A percentile compares a stretch with the other conserved stretches of the same genome.
Conservation (phyloP, 1,284 basidiomycete genomes). For the Stygiomarasmius scandens region DNA sequence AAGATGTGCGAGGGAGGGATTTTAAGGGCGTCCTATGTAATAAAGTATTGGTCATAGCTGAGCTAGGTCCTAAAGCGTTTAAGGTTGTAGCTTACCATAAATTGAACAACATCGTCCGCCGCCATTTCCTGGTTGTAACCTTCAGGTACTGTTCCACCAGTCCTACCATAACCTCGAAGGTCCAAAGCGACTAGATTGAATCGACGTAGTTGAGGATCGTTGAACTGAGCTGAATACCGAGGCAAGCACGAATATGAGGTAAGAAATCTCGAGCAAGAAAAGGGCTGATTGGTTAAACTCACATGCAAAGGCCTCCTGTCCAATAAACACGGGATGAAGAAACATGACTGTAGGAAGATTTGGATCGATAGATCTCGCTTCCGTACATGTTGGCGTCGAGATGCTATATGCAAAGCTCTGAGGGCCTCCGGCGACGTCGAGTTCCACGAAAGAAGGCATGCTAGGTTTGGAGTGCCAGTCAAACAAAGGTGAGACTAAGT, state of each 20-base stretch:
- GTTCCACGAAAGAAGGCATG: too few relatives aligned
- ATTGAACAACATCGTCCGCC: slow-evolving; percentile 34
- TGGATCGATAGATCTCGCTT: slow-evolving; percentile 29
- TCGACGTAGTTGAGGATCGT: slow-evolving; percentile 32
- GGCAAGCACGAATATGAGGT: too few relatives aligned
- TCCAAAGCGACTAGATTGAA: slow-evolving; percentile 40
- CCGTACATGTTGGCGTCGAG: slow-evolving; percentile 32
- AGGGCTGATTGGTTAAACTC: too few relatives aligned
- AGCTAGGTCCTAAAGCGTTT: too few relatives aligned
- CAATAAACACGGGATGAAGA: slow-evolving; percentile 36
- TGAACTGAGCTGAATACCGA: slow-evolving; percentile 34
- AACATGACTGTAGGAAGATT: slow-evolving; percentile 34
- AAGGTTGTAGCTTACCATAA: slow-evolving; percentile 31
- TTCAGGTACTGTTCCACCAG: slow-evolving; percentile 25
- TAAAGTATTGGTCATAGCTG: background rate
- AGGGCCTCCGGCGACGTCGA: slow-evolving; percentile 18
- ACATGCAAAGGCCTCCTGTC: slow-evolving; percentile 34
- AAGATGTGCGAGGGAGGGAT: slow-evolving; percentile 37
- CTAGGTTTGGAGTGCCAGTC: too few relatives aligned
- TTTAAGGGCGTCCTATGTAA: slow-evolving; percentile 32
- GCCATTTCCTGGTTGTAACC: slow-evolving; percentile 29
- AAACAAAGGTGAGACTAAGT: too few relatives aligned
- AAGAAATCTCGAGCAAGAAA: too few relatives aligned
- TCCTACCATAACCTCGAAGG: slow-evolving; percentile 33
- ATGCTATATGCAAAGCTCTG: slow-evolving; percentile 35